A percentile compares a stretch with the other conserved stretches of the same genome.
Evolutionary conservation across 164 flowering plant genomes (phyloP).

Genomic region (Magnolia changhungtana): DNA sequence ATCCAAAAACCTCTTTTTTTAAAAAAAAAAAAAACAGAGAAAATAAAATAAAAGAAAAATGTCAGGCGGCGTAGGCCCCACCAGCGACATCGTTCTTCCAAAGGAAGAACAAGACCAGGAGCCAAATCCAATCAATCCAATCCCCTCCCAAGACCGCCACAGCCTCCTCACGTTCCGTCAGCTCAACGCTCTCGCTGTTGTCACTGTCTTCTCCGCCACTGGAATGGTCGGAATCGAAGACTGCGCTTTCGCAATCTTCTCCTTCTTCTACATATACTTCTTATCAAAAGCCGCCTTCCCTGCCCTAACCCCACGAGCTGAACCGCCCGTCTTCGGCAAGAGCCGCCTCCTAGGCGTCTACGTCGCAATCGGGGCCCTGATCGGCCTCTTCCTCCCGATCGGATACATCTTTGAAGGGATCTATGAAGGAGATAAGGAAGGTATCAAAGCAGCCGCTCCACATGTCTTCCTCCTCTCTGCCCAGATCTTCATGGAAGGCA

Average conservation of each 20-base stretch:
- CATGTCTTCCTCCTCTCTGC: constrained; percentile 65
- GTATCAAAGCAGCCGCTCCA: constrained; percentile 61
- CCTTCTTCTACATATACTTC: constrained; percentile 27
- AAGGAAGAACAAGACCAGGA: constrained; percentile 26
- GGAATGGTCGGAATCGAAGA: constrained; percentile 40
- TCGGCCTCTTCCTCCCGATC: constrained; percentile 59
- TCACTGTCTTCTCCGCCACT: constrained; percentile 32
- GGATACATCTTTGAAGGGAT: constrained; percentile 59
- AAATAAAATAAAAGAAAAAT: constrained; percentile 12
- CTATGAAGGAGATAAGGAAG: constrained; percentile 54
- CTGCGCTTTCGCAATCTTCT: constrained; percentile 30
- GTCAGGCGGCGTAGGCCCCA: constrained; percentile 64
- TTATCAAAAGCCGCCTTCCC: constrained; percentile 30
- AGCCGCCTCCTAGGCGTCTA: constrained; percentile 36
- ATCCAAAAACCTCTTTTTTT: background rate
- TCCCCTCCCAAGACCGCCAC: background rate
- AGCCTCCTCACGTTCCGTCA: constrained; percentile 39
- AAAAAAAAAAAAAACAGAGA: background rate
- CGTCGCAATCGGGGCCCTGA: constrained; percentile 37
- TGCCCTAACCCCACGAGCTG: constrained; percentile 7
- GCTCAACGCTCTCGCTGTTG: constrained; percentile 31
- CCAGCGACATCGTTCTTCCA: constrained; percentile 39
- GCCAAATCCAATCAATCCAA: background rate
- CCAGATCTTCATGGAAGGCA: constrained; percentile 67
- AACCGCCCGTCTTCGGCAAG: constrained; percentile 28